Base-by-base conservation (phyloP, 257 asterid genomes). In the Mitragyna speciosa region DNA sequence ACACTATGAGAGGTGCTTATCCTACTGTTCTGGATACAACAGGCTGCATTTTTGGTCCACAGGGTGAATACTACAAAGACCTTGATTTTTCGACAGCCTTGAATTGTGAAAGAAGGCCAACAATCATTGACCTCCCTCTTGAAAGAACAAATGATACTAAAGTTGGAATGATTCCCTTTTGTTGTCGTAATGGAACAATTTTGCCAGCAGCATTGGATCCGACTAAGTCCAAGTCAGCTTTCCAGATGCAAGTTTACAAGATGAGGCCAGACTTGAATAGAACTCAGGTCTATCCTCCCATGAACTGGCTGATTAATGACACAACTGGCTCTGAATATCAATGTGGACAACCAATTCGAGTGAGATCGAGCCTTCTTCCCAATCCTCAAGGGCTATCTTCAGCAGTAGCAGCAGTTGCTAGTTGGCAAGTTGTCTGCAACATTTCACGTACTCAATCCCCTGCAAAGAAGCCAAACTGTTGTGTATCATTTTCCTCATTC, bases 401-500 rank as follows among this genome's bases (percentile, higher is more conserved):
- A 9, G 68, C 75, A 6, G 81, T 84, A 12, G 74, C 90, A 2
- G 89, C 93, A 16, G 72, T 87, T 0, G 94, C 95, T 45, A 86
- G 86, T 68, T 93, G 95, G 95, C 93, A 89, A 64, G 89, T 90
- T 7, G 87, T 84, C 16, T 93, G 97, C 83, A 91, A 90, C 75
- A 77, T 81, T 2, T 84, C 91, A 0, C 72, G 52, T 17, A 84
- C 91, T 0, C 71, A 64, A 17, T 52, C 52, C 22, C 72, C 84
- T 22, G 30, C 63, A 3, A 86, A 79, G 82, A 88, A 80, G 56
- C 85, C 93, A 0, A 82, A 76, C 5, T 93, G 97, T 6, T 91
- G 97, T 15, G 97, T 93, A 4, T 88, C 95, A 10, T 91, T 93
- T 80, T 91, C 97, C 0, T 77, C 97, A 0, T 93, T 87, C 87